A percentile compares a stretch with the other conserved stretches of the same genome.
phyloP scores from a whole-genome alignment of 805 yeast species.

The Candida odintsovae region DNA sequence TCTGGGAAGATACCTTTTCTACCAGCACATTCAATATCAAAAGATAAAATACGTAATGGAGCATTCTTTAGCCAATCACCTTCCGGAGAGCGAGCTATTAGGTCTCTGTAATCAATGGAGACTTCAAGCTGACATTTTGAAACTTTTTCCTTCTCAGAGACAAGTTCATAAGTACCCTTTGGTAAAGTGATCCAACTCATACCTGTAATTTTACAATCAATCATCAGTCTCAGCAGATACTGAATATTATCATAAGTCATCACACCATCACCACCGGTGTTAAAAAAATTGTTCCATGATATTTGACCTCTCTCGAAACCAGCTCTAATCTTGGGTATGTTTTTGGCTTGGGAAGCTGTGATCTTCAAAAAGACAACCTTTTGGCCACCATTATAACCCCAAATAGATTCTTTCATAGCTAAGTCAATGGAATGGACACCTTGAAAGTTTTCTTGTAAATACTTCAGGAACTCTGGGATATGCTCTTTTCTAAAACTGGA shows the following conservation, averaged over 20 bases:
- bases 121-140: conserved; percentile 89
- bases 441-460: conserved; percentile 41
- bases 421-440: conserved; percentile 66
- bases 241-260: conserved; percentile 89
- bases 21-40: conserved; percentile 98
- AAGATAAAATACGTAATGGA: conserved; percentile 86
- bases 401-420: conserved; percentile 71
- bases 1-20: conserved; percentile 96
- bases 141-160: conserved; percentile 34
- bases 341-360: conserved; percentile 56
- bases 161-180: conserved; percentile 53
- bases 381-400: conserved; percentile 85
- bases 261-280: conserved; percentile 41
- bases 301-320: conserved; percentile 83
- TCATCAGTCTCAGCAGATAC: conserved; percentile 79
- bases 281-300: conserved; percentile 57
- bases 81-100: conserved; percentile 80
- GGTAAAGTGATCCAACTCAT: conserved; percentile 98
- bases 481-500: conserved; percentile 59
- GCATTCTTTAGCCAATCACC: conserved; percentile 94
- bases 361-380: conserved; percentile 78
- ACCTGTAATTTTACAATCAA: conserved; percentile 88
- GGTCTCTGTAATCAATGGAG: conserved; percentile 55
- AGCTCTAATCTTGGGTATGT: conserved; percentile 62
- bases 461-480: conserved; percentile 38